Percentiles rank a stretch among this genome's conserved stretches.
phyloP scores from a whole-genome alignment of 208 protist genomes.

The Leishmania arabica region DNA sequence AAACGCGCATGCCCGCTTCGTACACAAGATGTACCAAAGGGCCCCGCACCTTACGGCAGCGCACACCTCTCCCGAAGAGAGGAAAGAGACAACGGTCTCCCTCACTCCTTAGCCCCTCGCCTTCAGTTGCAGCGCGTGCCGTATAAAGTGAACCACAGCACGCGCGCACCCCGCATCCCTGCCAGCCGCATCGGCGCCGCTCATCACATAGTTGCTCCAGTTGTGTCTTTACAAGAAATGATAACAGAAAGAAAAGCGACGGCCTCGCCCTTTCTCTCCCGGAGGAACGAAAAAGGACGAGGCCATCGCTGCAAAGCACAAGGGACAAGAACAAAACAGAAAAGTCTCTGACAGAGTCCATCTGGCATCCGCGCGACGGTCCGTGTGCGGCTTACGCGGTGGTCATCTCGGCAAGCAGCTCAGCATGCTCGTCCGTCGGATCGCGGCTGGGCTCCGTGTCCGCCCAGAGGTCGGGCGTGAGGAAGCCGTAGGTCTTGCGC shows the following conservation, averaged over 20 bases:
- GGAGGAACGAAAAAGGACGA: no score
- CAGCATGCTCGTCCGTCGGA: conserved; percentile 94
- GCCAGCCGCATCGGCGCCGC: not conserved
- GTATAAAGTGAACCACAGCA: not conserved
- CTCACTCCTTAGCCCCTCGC: not conserved
- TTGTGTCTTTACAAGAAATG: not conserved
- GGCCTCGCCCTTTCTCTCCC: not conserved
- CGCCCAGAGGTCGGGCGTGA: conserved; percentile 99
- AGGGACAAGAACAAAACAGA: conserved; percentile 12
- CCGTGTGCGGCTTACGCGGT: conserved; percentile 26
- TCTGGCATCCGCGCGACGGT: conserved; percentile 1
- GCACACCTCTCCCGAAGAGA: not conserved
- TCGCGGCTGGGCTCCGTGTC: conserved; percentile 83
- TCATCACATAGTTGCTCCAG: not conserved
- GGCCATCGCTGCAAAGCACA: not conserved
- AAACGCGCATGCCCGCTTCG: not conserved
- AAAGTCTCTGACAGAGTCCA: conserved; percentile 21
- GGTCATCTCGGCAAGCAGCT: conserved; percentile 70
- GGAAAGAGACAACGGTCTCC: not conserved
- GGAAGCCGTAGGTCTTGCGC: conserved; percentile 97
- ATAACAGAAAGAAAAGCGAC: not conserved
- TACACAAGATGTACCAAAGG: not conserved
- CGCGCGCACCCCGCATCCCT: not conserved
- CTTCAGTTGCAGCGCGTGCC: not conserved
- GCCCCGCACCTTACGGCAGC: not conserved